Percentiles rank a stretch among this genome's conserved stretches.
phyloP scores from a whole-genome alignment of 2,329 filamentous ascomycete species.

The Neurospora crassa region DNA sequence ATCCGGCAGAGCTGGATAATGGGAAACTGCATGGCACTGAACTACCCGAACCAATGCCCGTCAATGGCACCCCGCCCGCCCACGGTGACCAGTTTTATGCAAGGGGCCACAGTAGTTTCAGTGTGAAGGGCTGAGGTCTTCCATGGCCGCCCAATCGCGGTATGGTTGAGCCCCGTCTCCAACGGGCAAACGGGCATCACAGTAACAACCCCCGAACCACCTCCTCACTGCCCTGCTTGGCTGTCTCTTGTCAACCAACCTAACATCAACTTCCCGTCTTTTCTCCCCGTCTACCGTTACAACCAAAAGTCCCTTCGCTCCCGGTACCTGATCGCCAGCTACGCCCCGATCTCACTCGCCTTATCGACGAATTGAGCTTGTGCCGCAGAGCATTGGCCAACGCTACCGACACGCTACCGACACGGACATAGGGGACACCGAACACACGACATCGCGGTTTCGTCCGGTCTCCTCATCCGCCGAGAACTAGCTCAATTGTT shows the following conservation, averaged over 20 bases:
- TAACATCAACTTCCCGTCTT: background rate
- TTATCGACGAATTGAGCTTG: background rate
- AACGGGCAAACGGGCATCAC: background rate
- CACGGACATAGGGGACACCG: background rate
- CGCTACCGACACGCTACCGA: background rate
- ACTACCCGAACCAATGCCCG: background rate
- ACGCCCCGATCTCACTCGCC: background rate
- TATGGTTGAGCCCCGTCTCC: background rate
- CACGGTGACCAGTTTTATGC: constrained; percentile 2
- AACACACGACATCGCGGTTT: background rate
- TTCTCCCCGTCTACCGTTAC: background rate
- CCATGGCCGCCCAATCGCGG: background rate
- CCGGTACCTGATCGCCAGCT: background rate
- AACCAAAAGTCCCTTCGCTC: background rate
- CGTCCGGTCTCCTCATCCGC: background rate
- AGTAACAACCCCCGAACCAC: background rate
- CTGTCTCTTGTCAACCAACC: background rate
- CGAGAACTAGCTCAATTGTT: constrained; percentile 1
- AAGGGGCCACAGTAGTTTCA: constrained; percentile 2
- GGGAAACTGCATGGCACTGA: background rate
- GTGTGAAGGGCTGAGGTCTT: constrained; percentile 6
- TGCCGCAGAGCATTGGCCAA: background rate
- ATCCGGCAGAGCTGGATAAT: background rate
- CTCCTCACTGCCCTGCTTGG: background rate
- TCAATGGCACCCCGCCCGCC: background rate